phyloP scores from a whole-genome alignment of 768 basidiomycete genomes.

The Neoboletus magnificus region DNA sequence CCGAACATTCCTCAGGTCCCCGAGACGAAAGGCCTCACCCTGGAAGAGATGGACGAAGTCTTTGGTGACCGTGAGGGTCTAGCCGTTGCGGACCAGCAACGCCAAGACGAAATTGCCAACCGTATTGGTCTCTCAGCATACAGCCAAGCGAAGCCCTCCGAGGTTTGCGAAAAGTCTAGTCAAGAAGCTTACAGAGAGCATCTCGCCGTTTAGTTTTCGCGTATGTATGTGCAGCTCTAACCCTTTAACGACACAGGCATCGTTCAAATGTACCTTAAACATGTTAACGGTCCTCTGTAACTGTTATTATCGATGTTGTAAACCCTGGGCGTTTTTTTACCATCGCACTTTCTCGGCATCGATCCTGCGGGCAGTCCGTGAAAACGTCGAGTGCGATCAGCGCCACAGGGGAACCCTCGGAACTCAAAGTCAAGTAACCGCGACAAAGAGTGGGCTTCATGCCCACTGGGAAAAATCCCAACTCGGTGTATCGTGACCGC shows the following conservation, averaged over 20 bases:
- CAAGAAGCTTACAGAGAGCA: conserved; percentile 10
- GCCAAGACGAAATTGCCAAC: conserved; percentile 50
- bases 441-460: background rate
- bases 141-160: conserved; percentile 12
- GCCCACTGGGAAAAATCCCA: background rate
- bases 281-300: background rate
- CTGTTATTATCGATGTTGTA: background rate
- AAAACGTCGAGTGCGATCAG: background rate
- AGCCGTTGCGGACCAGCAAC: conserved; percentile 52
- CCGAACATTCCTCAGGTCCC: conserved; percentile 42
- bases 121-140: conserved; percentile 58
- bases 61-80: conserved; percentile 59
- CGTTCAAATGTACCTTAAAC: background rate
- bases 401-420: background rate
- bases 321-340: background rate
- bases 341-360: no score
- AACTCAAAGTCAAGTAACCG: background rate
- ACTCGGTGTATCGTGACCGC: background rate
- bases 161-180: conserved; percentile 14
- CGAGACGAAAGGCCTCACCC: conserved; percentile 68
- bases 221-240: background rate
- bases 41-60: conserved; percentile 79
- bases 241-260: background rate
- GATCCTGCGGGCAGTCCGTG: background rate
- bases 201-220: background rate